phyloP scores from a whole-genome alignment of 768 basidiomycete genomes.

The Lyophyllum shimeji region DNA sequence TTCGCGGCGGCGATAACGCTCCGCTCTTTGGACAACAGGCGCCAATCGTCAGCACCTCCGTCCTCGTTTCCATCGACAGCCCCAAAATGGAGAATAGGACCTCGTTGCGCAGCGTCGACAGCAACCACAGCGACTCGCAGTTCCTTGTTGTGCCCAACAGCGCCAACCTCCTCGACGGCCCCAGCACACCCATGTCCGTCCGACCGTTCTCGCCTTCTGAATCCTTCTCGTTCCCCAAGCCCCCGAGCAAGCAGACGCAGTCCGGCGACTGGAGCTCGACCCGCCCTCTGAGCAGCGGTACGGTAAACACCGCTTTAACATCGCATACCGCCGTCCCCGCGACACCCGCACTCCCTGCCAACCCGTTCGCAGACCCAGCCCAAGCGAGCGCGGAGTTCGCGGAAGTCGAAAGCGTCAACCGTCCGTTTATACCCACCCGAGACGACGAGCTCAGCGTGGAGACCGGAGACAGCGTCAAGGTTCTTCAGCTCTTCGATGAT shows the following conservation, averaged over 20 bases:
- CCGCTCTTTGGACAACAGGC: constrained; percentile 11
- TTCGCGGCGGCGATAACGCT: constrained; percentile 31
- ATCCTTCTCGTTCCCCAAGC: constrained; percentile 68
- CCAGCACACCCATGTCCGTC: constrained; percentile 56
- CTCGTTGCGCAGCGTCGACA: constrained; percentile 41
- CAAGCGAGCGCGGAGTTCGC: constrained; percentile 28
- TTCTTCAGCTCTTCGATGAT: constrained; percentile 61
- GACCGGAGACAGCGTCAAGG: constrained; percentile 50
- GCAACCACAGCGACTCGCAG: constrained; percentile 39
- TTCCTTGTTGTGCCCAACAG: constrained; percentile 34
- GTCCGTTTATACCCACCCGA: constrained; percentile 56
- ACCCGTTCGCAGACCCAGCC: constrained; percentile 36
- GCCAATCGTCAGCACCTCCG: constrained; percentile 21
- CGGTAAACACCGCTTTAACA: not conserved
- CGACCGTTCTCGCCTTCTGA: constrained; percentile 69
- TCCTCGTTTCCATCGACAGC: constrained; percentile 31
- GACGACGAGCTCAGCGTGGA: constrained; percentile 59
- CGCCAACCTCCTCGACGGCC: constrained; percentile 9
- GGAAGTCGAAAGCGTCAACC: constrained; percentile 46
- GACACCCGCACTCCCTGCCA: constrained; percentile 12
- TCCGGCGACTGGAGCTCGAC: constrained; percentile 20
- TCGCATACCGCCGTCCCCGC: constrained; percentile 13
- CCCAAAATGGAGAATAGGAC: constrained; percentile 24
- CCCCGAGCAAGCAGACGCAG: constrained; percentile 35
- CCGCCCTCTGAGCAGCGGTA: constrained; percentile 21